Evolutionary conservation across 164 flowering plant species (phyloP), one percentile per base, ranked within the genome.

Genomic region (Tetrastigma voinierianum): DNA sequence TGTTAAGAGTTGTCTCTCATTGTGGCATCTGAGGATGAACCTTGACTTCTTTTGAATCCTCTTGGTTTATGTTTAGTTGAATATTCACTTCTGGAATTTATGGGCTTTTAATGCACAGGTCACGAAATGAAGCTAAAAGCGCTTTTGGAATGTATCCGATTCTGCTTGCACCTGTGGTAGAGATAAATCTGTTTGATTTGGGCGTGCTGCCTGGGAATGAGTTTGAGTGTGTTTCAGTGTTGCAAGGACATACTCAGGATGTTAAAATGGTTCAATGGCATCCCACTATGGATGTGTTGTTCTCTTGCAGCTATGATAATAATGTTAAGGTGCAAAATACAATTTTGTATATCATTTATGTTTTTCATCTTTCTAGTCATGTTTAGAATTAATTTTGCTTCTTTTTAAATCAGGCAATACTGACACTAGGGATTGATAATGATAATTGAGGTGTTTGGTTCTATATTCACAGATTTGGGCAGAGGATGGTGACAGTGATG

Each of bases 201-300:
- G 98, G 88, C 79, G 88, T 82, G 11, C 74, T 72, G 73, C 90
- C 90, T 2, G 93, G 94, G n/a, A 85, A 90, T 78, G 98, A 93
- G 70, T 96, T 84, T 76, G 98, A 93, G 44, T 90, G 97, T 73
- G 87, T 80, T 19, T 74, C 93, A 11, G 96, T 96, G 32, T 80
- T 96, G 85, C 91, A 86, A 82, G 99, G 98, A 47, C 99, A 96
- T 67, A 78, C 91, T 25, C 99, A 96, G 71, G 99, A 96, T 84
- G 98, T 96, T 59, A 96, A 96, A 96, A 80, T 93, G 98, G 97
- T 93, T 49, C 80, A 83, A 58, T 96, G 99, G 97, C 98, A 96
- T 79, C 99, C 99, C 1, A 70, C 66, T 46, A 18, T 80, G 80
- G 96, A 96, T 76, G 45, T 91, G 53, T 74, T 96, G 76, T 84